Conservation (phyloP, 2,329 filamentous ascomycete genomes). For the Calonectria pauciramosa region DNA sequence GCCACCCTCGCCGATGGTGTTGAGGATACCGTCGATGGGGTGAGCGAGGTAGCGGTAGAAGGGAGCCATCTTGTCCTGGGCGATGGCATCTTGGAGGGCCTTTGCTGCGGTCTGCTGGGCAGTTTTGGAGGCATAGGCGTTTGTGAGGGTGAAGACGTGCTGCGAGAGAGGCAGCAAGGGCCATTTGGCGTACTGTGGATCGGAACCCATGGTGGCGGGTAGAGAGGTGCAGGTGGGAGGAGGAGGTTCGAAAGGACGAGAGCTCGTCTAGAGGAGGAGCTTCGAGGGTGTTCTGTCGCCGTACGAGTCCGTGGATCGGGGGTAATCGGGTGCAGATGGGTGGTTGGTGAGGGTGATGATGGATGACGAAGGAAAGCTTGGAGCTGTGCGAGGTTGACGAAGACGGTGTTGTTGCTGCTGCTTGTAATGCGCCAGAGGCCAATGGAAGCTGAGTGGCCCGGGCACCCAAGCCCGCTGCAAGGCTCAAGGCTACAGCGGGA, state of each 20-base stretch:
- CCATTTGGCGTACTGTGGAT: slow-evolving; percentile 89
- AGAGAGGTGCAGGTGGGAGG: slow-evolving; percentile 38
- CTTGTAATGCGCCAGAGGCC: slow-evolving; percentile 38
- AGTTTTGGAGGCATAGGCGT: slow-evolving; percentile 76
- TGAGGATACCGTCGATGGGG: slow-evolving; percentile 85
- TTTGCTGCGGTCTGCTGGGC: slow-evolving; percentile 80
- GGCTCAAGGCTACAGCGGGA: slow-evolving; percentile 52
- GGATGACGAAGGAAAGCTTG: slow-evolving; percentile 43
- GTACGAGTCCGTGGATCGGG: not conserved
- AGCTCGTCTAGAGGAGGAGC: not conserved
- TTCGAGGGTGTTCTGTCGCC: not conserved
- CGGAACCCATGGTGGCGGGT: slow-evolving; percentile 75
- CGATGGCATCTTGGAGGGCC: slow-evolving; percentile 84
- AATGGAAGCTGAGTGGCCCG: slow-evolving; percentile 40
- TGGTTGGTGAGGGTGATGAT: slow-evolving; percentile 32
- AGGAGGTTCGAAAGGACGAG: slow-evolving; percentile 10
- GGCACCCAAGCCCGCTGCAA: slow-evolving; percentile 39
- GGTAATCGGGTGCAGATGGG: slow-evolving; percentile 14
- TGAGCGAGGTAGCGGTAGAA: slow-evolving; percentile 89
- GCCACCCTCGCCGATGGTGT: slow-evolving; percentile 76
- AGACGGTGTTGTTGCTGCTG: slow-evolving; percentile 38
- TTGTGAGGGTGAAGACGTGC: slow-evolving; percentile 89
- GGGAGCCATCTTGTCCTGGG: slow-evolving; percentile 87
- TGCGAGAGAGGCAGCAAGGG: slow-evolving; percentile 85
- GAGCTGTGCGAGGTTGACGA: slow-evolving; percentile 36